phyloP scores from a whole-genome alignment of 2,329 filamentous ascomycete genomes.

The Aspergillus carbonarius region DNA sequence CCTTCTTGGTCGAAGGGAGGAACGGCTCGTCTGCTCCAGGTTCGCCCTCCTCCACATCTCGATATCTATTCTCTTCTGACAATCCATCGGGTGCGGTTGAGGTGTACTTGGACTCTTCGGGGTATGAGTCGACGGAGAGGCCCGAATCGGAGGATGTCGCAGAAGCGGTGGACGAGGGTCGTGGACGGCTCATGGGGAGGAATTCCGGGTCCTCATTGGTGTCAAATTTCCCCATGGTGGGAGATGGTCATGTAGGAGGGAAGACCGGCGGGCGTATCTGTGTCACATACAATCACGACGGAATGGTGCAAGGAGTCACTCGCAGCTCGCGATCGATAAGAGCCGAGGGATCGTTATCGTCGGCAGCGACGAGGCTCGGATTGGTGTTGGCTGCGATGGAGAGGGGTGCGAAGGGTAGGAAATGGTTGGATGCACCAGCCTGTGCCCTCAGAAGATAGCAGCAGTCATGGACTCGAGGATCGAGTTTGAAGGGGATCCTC shows the following conservation, averaged over 20 bases:
- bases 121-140: constrained; percentile 32
- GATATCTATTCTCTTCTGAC: constrained; percentile 28
- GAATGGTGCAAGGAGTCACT: not conserved
- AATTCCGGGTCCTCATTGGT: constrained; percentile 26
- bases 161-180: constrained; percentile 28
- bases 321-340: constrained; percentile 1
- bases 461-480: not conserved
- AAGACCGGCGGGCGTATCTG: constrained; percentile 1
- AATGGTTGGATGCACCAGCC: not conserved
- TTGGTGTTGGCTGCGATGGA: not conserved
- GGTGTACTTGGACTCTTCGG: constrained; percentile 27
- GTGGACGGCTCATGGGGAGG: constrained; percentile 27
- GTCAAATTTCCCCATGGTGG: constrained; percentile 28
- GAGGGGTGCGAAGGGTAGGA: not conserved
- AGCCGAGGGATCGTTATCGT: constrained; percentile 4
- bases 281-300: not conserved
- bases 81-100: constrained; percentile 7
- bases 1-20: constrained; percentile 24
- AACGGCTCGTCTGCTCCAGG: constrained; percentile 26
- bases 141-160: constrained; percentile 34
- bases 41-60: constrained; percentile 38
- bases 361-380: not conserved
- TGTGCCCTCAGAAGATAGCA: not conserved
- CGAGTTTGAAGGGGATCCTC: not conserved
- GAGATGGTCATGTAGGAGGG: constrained; percentile 6